These are phyloP conservation scores for Chaetomiaceae sp. DNA, from an alignment of 2,329 filamentous ascomycete species.

Conservation along the genomic window DNA sequence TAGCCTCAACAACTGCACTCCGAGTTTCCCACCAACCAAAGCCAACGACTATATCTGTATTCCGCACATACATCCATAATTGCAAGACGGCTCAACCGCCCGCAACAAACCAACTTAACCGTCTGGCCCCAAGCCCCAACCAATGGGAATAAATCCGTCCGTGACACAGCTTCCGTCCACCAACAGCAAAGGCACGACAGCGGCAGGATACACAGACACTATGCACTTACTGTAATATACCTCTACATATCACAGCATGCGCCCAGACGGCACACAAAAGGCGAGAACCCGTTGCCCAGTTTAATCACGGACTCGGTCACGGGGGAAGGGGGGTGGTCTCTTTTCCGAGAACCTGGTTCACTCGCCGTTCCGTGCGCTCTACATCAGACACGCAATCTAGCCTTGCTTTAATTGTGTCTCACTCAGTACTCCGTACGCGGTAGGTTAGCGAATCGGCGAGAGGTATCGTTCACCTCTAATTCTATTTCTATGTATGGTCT, in stretches of 20 bases:
- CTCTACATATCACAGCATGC: neutral
- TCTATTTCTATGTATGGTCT: no score
- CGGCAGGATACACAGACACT: no score
- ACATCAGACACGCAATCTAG: neutral
- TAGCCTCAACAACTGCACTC: neutral
- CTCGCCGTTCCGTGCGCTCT: neutral
- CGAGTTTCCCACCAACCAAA: neutral
- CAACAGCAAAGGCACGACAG: neutral
- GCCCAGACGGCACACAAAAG: slow-evolving; percentile 4
- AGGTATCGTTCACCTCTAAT: no score
- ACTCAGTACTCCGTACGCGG: no score
- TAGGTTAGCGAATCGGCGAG: no score
- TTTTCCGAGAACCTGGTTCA: slow-evolving; percentile 10
- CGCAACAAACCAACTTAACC: no score
- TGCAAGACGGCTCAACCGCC: no score
- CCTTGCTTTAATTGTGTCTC: neutral
- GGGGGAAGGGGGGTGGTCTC: no score
- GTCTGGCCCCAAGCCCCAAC: neutral
- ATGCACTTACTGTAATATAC: no score
- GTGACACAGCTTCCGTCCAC: neutral
- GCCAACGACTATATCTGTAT: no score
- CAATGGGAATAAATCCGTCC: neutral
- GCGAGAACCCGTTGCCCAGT: neutral
- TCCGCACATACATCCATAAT: no score
- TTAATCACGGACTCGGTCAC: slow-evolving; percentile 1